Evolutionary conservation across 2,329 filamentous ascomycete genomes (phyloP), one percentile per base, ranked within the genome.

Genomic region (Aspergillus fischeri): DNA sequence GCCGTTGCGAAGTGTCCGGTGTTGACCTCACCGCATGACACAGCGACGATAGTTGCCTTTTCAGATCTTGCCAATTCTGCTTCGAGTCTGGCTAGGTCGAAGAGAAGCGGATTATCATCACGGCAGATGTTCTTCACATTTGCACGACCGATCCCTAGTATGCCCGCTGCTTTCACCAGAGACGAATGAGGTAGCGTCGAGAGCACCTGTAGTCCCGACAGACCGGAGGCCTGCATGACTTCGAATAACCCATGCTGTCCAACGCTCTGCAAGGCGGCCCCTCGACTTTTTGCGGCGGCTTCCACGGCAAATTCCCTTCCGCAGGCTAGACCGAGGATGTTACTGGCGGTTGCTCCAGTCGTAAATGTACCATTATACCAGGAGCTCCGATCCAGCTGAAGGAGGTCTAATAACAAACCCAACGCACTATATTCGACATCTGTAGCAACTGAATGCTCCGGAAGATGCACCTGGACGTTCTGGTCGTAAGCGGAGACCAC

Each of bases 11-110:
- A 97, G 4, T 86, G 80, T 0, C 92, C 92, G 0, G 92, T 95
- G 65, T 97, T 97, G 28, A 97, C 91, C 75, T 97, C 93, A 1
- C 90, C 90, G 5, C 88, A 89, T 45, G 91, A 92, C n/a, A 96
- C 76, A 4, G 83, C 86, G 41, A 97, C 84, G 59, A 97, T 90
- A 51, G 82, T 89, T n/a, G 83, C 89, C 11, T 83, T 80, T 2
- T 81, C 81, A 1, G 74, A 56, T 63, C 69, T 68, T 53, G 76
- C 66, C 17, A 95, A 76, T 56, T 85, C 81, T 49, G 72, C 72
- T 71, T 91, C 86, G 1, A 96, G 77, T 3, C 77, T 77, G 2
- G 80, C 78, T 5, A 96, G 67, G 65, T 96, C 86, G 61, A 96
- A 81, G 48, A 79, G 81, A 79, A 92, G 91, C 0, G 86, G 84